Evolutionary conservation across 2,329 filamentous ascomycete species (phyloP).

Genomic region (Dactylellina haptotyla): DNA sequence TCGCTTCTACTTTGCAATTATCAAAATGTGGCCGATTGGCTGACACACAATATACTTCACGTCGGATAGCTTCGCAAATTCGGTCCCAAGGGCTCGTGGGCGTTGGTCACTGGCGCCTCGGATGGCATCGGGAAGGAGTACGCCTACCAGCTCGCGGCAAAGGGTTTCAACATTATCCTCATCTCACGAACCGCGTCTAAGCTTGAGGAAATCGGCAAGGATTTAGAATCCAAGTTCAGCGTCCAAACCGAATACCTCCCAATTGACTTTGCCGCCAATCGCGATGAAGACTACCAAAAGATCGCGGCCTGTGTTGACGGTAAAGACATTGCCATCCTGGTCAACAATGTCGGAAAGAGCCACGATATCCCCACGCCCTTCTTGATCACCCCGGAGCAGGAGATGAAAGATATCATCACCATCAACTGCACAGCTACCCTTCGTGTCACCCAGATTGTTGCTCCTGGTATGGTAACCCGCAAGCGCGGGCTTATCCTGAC

Average conservation of each 20-base stretch:
- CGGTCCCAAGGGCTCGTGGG: conserved; percentile 91
- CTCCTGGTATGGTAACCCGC: conserved; percentile 83
- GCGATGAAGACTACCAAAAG: conserved; percentile 80
- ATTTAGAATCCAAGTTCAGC: conserved; percentile 77
- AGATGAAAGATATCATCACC: conserved; percentile 88
- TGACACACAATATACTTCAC: too few relatives aligned
- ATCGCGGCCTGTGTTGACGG: conserved; percentile 75
- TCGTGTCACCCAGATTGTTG: conserved; percentile 83
- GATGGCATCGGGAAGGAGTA: conserved; percentile 98
- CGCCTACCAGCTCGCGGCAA: conserved; percentile 84
- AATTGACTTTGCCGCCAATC: conserved; percentile 89
- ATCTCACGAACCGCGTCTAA: conserved; percentile 96
- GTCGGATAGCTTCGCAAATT: conserved; percentile 91
- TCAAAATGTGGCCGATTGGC: too few relatives aligned
- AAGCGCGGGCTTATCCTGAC: conserved; percentile 90
- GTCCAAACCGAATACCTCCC: conserved; percentile 80
- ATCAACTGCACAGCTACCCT: conserved; percentile 95
- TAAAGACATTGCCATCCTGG: conserved; percentile 83
- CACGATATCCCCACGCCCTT: conserved; percentile 94
- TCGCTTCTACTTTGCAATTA: conserved; percentile 11
- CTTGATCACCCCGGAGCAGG: conserved; percentile 77
- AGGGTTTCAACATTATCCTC: conserved; percentile 94
- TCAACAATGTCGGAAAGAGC: conserved; percentile 97
- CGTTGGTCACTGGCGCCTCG: conserved; percentile 90
- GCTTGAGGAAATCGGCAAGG: conserved; percentile 77